phyloP scores from a whole-genome alignment of 1,284 basidiomycete genomes.

The Sporisorium reilianum region DNA sequence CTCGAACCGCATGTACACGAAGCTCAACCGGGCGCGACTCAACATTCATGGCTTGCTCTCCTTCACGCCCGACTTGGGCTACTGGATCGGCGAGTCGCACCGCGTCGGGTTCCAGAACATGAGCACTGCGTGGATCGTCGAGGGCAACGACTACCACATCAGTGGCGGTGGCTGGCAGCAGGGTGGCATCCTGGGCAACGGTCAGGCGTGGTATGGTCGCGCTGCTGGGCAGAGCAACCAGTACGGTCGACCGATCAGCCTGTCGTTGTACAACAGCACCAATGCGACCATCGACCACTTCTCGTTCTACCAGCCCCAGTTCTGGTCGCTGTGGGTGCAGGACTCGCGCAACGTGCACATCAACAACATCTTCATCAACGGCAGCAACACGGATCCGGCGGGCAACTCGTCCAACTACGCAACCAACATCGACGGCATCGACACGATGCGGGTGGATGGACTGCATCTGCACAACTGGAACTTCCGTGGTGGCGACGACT shows the following conservation, averaged over 20 bases:
- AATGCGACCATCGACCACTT: slow-evolving; percentile 10
- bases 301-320: slow-evolving; percentile 13
- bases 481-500: slow-evolving; percentile 10
- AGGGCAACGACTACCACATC: slow-evolving; percentile 11
- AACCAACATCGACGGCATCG: slow-evolving; percentile 7
- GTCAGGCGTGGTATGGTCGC: slow-evolving; percentile 8
- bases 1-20: slow-evolving; percentile 10
- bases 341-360: slow-evolving; percentile 6
- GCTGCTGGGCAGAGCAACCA: slow-evolving; percentile 10
- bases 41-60: slow-evolving; percentile 2
- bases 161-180: slow-evolving; percentile 7
- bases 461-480: slow-evolving; percentile 7
- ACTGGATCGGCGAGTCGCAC: slow-evolving; percentile 10
- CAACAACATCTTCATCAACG: slow-evolving; percentile 12
- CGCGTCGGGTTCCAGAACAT: slow-evolving; percentile 8
- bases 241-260: slow-evolving; percentile 5
- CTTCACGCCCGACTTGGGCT: slow-evolving; percentile 5
- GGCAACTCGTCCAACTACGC: slow-evolving; percentile 8
- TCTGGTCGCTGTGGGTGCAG: slow-evolving; percentile 9
- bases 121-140: slow-evolving; percentile 9
- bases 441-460: slow-evolving; percentile 8
- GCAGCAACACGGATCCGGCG: slow-evolving; percentile 10
- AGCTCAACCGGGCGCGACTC: slow-evolving; percentile 5
- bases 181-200: slow-evolving; percentile 4
- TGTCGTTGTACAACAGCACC: slow-evolving; percentile 14